These are phyloP conservation scores for Tetracladium maxilliforme DNA, from an alignment of 2,329 filamentous ascomycete genomes.

Conservation along the genomic window DNA sequence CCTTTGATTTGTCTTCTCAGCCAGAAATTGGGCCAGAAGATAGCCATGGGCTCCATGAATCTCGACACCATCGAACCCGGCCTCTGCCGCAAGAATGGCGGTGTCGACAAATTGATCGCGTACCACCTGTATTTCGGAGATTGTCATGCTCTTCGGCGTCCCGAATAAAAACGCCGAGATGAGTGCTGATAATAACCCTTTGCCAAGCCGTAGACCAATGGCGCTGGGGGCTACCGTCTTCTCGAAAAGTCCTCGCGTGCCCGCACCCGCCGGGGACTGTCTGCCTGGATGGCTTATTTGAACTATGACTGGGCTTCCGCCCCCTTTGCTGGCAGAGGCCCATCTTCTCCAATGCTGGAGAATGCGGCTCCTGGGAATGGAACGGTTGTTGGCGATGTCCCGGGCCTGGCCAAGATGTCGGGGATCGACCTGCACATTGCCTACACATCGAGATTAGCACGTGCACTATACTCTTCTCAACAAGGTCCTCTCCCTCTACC, in stretches of 20 bases:
- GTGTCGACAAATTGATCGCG: slow-evolving; percentile 3
- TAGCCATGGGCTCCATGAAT: slow-evolving; percentile 16
- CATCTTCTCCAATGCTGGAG: slow-evolving; percentile 21
- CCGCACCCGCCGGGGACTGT: slow-evolving; percentile 23
- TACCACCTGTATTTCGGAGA: slow-evolving; percentile 7
- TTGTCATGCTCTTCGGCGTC: slow-evolving; percentile 6
- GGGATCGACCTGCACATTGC: slow-evolving; percentile 28
- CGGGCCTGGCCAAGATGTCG: slow-evolving; percentile 17
- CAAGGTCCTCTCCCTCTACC: too few species aligned
- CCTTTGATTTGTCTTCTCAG: slow-evolving; percentile 11
- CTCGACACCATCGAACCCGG: slow-evolving; percentile 13
- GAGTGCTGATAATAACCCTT: too few species aligned
- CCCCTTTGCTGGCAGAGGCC: slow-evolving; percentile 13
- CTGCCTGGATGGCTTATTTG: slow-evolving; percentile 32
- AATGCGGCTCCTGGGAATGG: slow-evolving; percentile 11
- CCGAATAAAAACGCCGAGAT: too few species aligned
- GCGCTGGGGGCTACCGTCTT: slow-evolving; percentile 4
- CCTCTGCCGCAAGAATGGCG: slow-evolving; percentile 9
- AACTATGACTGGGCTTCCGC: slow-evolving; percentile 22
- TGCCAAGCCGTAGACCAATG: slow-evolving; percentile 3
- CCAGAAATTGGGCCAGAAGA: slow-evolving; percentile 15
- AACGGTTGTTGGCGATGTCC: slow-evolving; percentile 19
- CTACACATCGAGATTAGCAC: slow-evolving; percentile 8
- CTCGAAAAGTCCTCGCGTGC: slow-evolving; percentile 16
- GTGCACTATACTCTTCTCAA: too few species aligned